Base-by-base conservation (phyloP, 345 rosid genomes). In the Pistacia vera region DNA sequence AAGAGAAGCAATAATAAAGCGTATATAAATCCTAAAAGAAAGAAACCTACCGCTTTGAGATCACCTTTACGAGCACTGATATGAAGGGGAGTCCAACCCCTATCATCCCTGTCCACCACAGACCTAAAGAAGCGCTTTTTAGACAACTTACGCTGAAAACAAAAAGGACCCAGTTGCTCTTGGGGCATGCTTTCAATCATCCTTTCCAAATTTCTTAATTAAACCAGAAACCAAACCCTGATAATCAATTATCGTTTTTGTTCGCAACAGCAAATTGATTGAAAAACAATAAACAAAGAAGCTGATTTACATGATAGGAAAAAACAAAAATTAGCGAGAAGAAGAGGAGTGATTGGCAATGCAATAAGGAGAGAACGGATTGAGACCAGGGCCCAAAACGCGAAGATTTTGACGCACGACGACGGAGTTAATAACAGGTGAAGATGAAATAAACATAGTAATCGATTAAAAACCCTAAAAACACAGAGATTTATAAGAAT, bases 1-100 rank as follows among this genome's bases (percentile, higher is more conserved):
- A 41, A 8, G 8, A 41, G 46, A 41, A 2, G 2, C 1, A 30
- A 30, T 41, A 41, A 41, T 5, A 5, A 41, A 41, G 8, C 46
- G 8, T 41, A 41, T 5, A 41, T 41, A 20, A 25, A 51, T 1
- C 11, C 22, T 9, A 66, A 48, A 30, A 35, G 5, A 11, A 63
- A 4, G 0, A 18, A 22, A 41, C 49, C 2, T 69, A 91, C 96
- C 83, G 84, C 84, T 81, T 80, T 88, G 81, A 93, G 83, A 81
- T 96, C 97, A 48, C 99, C 99, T 84, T 91, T 90, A 30, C 93
- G 80, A 22, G 99, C 95, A 80, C 88, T 89, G 30, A 96, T 83
- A 59, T 96, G 99, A 66, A 96, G 97, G 72, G 79, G 78, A 71
- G 97, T 92, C 98, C 98, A 96, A 8, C 99, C 99, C 76, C 99